phyloP scores from a whole-genome alignment of 2,329 filamentous ascomycete genomes.

The Arthrobotrys megalospora region DNA sequence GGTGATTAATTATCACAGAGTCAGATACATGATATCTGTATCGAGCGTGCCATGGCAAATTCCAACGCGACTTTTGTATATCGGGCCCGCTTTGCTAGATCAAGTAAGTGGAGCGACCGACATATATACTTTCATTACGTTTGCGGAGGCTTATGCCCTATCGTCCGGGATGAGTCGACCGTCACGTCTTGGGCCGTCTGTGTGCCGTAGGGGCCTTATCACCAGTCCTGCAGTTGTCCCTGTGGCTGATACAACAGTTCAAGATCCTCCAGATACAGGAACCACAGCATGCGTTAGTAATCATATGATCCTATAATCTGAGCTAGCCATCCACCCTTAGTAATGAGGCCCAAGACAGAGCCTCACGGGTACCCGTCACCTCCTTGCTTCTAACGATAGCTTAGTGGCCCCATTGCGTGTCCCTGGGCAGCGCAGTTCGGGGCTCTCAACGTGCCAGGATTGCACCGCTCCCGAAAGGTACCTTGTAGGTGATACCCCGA shows the following conservation, averaged over 20 bases:
- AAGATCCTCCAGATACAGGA: constrained; percentile 38
- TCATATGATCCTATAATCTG: constrained; percentile 37
- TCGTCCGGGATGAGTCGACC: constrained; percentile 44
- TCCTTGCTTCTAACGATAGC: constrained; percentile 1
- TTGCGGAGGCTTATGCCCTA: constrained; percentile 51
- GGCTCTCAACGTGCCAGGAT: constrained; percentile 21
- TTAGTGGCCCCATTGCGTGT: constrained; percentile 9
- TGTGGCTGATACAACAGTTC: constrained; percentile 49
- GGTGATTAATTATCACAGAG: constrained; percentile 26
- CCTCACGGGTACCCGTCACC: constrained; percentile 43
- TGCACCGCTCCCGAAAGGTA: constrained; percentile 31
- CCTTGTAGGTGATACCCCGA: constrained; percentile 16
- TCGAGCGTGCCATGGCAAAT: constrained; percentile 1
- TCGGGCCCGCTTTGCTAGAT: constrained; percentile 60
- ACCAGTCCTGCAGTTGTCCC: constrained; percentile 5
- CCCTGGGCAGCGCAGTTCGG: constrained; percentile 41
- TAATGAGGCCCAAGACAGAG: constrained; percentile 37
- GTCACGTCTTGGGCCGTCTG: constrained; percentile 6
- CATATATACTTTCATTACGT: constrained; percentile 16
- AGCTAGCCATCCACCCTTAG: constrained; percentile 1
- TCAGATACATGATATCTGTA: constrained; percentile 11
- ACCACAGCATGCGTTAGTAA: constrained; percentile 17
- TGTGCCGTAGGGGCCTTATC: constrained; percentile 8
- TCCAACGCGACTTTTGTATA: constrained; percentile 49
- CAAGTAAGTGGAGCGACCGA: constrained; percentile 44